Conservation (phyloP, 306 rosid genomes). For the Quercus glauca region DNA sequence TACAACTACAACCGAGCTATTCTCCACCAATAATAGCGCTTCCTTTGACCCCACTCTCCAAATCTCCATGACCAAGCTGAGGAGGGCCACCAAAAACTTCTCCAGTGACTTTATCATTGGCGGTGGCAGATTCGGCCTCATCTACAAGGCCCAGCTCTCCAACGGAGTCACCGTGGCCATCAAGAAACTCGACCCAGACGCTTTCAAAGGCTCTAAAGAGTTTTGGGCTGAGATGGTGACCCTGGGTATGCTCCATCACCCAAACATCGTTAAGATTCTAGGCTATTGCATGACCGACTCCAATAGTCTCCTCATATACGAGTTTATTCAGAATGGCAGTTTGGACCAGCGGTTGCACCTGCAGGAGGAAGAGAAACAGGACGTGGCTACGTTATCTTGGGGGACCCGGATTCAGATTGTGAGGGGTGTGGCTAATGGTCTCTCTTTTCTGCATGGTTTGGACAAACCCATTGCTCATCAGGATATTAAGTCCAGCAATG, state of each 20-base stretch:
- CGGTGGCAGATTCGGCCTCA: conserved; percentile 88
- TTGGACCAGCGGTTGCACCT: conserved; percentile 47
- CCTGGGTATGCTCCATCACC: conserved; percentile 18
- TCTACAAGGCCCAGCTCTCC: conserved; percentile 74
- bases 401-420: conserved; percentile 47
- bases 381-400: conserved; percentile 51
- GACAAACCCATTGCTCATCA: conserved; percentile 72
- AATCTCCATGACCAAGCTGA: conserved; percentile 66
- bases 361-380: conserved; percentile 6
- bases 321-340: too few relatives aligned
- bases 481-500: conserved; percentile 59
- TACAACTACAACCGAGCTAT: background rate
- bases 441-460: conserved; percentile 55
- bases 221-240: conserved; percentile 46
- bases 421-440: conserved; percentile 68
- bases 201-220: conserved; percentile 92
- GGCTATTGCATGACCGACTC: too few relatives aligned
- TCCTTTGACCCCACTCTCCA: conserved; percentile 61
- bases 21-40: conserved; percentile 48
- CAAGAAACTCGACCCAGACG: conserved; percentile 75
- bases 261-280: too few relatives aligned
- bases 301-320: too few relatives aligned
- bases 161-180: conserved; percentile 65
- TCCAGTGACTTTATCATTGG: conserved; percentile 64
- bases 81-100: conserved; percentile 69